Evolutionary conservation across 257 asterid genomes (phyloP).

Genomic region (Fraxinus americana): DNA sequence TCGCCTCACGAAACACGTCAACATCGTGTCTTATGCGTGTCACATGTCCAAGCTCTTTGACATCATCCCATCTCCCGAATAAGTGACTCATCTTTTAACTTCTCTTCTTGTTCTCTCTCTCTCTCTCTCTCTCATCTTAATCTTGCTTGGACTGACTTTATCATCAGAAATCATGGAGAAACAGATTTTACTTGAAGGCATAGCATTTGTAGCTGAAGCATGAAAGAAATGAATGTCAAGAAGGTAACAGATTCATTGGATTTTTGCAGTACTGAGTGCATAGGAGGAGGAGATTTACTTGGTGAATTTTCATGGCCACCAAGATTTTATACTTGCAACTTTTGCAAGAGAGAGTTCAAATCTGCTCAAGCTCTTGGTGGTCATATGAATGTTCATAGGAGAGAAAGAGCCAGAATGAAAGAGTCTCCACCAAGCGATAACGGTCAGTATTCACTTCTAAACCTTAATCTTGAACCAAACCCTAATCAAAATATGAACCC

Average conservation of each 20-base stretch:
- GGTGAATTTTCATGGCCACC: slow-evolving; percentile 4
- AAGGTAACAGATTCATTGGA: background rate
- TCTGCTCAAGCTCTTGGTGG: slow-evolving; percentile 26
- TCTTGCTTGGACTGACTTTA: background rate
- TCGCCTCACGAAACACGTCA: no score
- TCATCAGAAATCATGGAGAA: background rate
- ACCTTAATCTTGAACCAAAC: slow-evolving; percentile 41
- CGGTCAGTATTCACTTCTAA: slow-evolving; percentile 23
- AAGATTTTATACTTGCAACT: slow-evolving; percentile 21
- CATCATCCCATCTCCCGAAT: background rate
- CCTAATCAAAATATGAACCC: slow-evolving; percentile 26
- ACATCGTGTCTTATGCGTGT: background rate
- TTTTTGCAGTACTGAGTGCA: background rate
- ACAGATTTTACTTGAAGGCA: background rate
- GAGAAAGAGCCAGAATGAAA: slow-evolving; percentile 51
- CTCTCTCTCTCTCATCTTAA: no score
- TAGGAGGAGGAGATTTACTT: background rate
- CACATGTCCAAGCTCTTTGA: background rate
- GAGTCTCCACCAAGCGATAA: slow-evolving; percentile 33
- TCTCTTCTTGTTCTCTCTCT: background rate
- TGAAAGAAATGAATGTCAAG: background rate
- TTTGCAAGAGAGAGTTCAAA: slow-evolving; percentile 43
- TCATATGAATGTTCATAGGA: slow-evolving; percentile 25
- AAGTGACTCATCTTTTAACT: background rate
- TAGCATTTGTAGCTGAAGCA: background rate